A percentile compares a stretch with the other conserved stretches of the same genome.
Evolutionary conservation across 2,329 filamentous ascomycete species (phyloP).

Genomic region (Hypoxylon sp.): DNA sequence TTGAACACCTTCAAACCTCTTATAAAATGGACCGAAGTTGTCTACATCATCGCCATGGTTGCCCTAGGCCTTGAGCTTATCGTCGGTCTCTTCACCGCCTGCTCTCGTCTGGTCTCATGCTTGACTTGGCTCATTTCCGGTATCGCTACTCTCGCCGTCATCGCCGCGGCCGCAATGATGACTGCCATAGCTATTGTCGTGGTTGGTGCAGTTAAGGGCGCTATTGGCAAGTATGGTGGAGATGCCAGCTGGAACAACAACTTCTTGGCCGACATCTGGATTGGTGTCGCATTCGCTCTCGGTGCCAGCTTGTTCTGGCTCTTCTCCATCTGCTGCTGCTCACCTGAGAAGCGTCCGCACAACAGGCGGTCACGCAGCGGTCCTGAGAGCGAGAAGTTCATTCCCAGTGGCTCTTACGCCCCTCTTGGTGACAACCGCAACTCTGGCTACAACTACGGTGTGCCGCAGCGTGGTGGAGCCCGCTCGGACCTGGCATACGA

Average conservation of each 20-base stretch:
- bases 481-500: constrained; percentile 73
- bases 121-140: constrained; percentile 83
- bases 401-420: constrained; percentile 62
- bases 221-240: constrained; percentile 80
- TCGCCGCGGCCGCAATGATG: constrained; percentile 79
- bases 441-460: constrained; percentile 57
- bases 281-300: constrained; percentile 83
- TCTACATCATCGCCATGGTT: constrained; percentile 81
- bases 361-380: constrained; percentile 48
- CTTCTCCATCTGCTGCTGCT: constrained; percentile 92
- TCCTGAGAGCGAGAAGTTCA: constrained; percentile 67
- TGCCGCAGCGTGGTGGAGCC: constrained; percentile 59
- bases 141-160: constrained; percentile 68
- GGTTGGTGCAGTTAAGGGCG: constrained; percentile 75
- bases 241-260: constrained; percentile 74
- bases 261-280: constrained; percentile 82
- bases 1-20: constrained; percentile 81
- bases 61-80: constrained; percentile 80
- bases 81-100: constrained; percentile 86
- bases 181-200: constrained; percentile 82
- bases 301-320: constrained; percentile 90
- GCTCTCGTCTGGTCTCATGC: constrained; percentile 85
- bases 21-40: constrained; percentile 85
- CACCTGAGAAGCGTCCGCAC: constrained; percentile 66
- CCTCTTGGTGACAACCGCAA: constrained; percentile 60